Percentiles rank a stretch among this genome's conserved stretches.
Conservation (phyloP, 176 grass and related monocot species). For the Carex myosuroides region DNA sequence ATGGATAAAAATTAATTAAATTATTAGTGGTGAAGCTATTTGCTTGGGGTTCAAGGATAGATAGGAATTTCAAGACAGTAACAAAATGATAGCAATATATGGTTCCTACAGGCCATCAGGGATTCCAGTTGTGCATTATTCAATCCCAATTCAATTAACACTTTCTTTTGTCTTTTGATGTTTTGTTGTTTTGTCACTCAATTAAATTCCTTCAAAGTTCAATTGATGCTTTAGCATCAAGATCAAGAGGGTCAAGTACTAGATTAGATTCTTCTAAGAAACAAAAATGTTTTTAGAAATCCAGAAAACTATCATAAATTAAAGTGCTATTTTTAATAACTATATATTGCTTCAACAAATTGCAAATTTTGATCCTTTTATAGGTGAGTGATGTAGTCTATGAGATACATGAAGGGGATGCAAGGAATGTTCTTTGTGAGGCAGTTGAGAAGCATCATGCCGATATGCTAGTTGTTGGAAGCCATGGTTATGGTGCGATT, state of each 20-base stretch:
- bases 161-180: neutral
- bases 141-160: neutral
- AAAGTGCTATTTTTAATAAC: neutral
- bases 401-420: conserved; percentile 62
- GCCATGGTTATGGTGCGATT: conserved; percentile 82
- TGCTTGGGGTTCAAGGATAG: neutral
- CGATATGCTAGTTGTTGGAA: conserved; percentile 75
- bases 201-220: neutral
- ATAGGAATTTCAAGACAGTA: neutral
- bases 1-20: neutral
- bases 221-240: neutral
- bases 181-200: neutral
- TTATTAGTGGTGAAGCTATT: neutral
- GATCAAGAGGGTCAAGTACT: neutral
- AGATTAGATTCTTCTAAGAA: neutral
- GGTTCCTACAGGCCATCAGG: neutral
- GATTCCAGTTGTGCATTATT: neutral
- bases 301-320: neutral
- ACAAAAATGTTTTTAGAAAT: neutral
- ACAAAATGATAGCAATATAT: neutral
- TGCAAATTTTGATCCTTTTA: conserved; percentile 5
- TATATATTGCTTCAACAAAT: neutral
- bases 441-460: conserved; percentile 66
- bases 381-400: conserved; percentile 53
- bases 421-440: conserved; percentile 70